phyloP scores from a whole-genome alignment of 225 moss, liverwort and hornwort species.

The Takakia lepidozioides region DNA sequence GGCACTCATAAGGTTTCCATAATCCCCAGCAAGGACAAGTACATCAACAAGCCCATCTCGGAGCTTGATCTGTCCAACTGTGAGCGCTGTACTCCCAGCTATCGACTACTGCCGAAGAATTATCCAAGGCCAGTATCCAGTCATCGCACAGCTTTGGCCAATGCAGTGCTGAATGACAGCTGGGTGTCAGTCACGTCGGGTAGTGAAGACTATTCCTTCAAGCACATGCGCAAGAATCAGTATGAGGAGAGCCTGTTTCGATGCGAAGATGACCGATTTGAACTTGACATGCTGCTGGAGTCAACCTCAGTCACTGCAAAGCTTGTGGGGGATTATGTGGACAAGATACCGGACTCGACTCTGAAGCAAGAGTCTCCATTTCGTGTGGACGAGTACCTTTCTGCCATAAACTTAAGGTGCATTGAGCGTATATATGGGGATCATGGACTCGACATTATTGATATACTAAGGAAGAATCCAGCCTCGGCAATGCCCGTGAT shows the following conservation, averaged over 20 bases:
- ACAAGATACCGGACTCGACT: slow-evolving; percentile 38
- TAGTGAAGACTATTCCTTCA: slow-evolving; percentile 83
- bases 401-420: slow-evolving; percentile 62
- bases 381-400: slow-evolving; percentile 54
- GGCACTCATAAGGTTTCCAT: slow-evolving; percentile 44
- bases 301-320: slow-evolving; percentile 56
- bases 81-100: slow-evolving; percentile 89
- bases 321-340: slow-evolving; percentile 49
- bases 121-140: slow-evolving; percentile 70
- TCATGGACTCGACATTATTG: slow-evolving; percentile 84
- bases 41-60: slow-evolving; percentile 76
- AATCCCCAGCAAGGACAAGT: slow-evolving; percentile 68
- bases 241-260: slow-evolving; percentile 86
- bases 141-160: slow-evolving; percentile 70
- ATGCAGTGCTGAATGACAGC: slow-evolving; percentile 69
- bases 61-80: slow-evolving; percentile 95
- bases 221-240: slow-evolving; percentile 91
- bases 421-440: slow-evolving; percentile 95
- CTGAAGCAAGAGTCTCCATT: slow-evolving; percentile 35
- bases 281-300: slow-evolving; percentile 82
- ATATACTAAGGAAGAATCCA: slow-evolving; percentile 54
- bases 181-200: slow-evolving; percentile 99
- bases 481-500: slow-evolving; percentile 60
- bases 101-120: slow-evolving; percentile 78
- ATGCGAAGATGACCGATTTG: slow-evolving; percentile 90